Base-by-base conservation (phyloP, 345 rosid genomes). In the Eucalyptus caleyi region DNA sequence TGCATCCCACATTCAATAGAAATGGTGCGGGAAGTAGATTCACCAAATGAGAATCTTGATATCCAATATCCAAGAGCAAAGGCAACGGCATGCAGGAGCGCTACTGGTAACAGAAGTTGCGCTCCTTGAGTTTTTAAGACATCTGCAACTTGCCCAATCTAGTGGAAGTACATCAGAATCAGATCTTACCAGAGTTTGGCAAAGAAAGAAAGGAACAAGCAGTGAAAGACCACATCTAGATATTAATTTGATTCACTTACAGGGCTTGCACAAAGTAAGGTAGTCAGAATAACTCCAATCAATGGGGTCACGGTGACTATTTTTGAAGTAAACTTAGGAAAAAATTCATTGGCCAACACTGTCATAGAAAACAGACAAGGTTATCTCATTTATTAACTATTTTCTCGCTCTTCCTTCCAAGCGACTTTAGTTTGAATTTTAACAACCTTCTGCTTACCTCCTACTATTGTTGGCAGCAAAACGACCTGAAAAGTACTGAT, bases 1-100 rank as follows among this genome's bases (percentile, higher is more conserved):
- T 98, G 99, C 99, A 97, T 98, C 88, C 99, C 99, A 88, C 99
- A 97, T 89, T 98, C 99, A 59, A 98, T 98, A 87, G 99, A 97
- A 89, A 98, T 98, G 90, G 99, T 98, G 6, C 99, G 98, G 16
- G 98, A 98, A 80, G 99, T 98, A 88, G 99, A 98, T 94, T 97
- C 99, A 83, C 99, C 98, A 77, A 98, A 98, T 24, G 97, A 95
- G 86, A 94, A 5, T 93, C 93, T 97, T 32, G 98, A 97, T 87
- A 96, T 9, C 97, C 96, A 96, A 89, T 97, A 98, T 88, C 99
- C 99, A 86, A 98, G 86, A 88, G 97, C 95, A 92, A 98, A 98
- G 72, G 99, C 99, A 86, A 95, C 95, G 62, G 89, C 96, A 69
- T 98, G 98, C 87, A 98, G 93, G 89, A 95, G 89, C 53, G 99